Conservation (phyloP, 108 stramenopile genomes). For the Schizochytrium sp. region DNA sequence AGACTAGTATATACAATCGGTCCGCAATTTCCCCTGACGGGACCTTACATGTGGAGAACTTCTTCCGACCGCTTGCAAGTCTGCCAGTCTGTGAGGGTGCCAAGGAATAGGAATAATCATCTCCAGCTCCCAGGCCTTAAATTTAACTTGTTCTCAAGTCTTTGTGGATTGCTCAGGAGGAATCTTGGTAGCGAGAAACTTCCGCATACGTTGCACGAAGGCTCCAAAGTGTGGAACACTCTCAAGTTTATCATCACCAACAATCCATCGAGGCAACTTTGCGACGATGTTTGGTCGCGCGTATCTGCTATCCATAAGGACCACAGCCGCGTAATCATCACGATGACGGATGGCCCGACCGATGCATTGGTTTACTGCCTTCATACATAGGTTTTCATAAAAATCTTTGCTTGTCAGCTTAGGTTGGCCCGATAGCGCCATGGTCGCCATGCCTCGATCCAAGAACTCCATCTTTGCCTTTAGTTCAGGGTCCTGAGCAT, state of each 20-base stretch:
- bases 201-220: neutral
- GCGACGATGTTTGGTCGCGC: conserved; percentile 73
- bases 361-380: conserved; percentile 96
- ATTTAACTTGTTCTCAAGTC: neutral
- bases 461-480: conserved; percentile 87
- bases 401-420: conserved; percentile 76
- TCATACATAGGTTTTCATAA: conserved; percentile 94
- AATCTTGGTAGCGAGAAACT: neutral
- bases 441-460: conserved; percentile 65
- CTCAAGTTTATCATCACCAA: neutral
- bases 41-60: no score
- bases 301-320: conserved; percentile 90
- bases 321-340: conserved; percentile 89
- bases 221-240: neutral
- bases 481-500: conserved; percentile 91
- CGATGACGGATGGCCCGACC: conserved; percentile 97
- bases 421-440: conserved; percentile 64
- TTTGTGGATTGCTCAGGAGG: neutral
- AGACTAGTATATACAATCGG: no score
- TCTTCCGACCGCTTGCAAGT: no score
- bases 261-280: conserved; percentile 86
- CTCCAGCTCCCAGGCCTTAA: no score
- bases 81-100: no score
- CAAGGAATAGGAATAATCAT: no score
- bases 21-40: no score